These are phyloP conservation scores for cucumber (Cucumis sativus) DNA, from an alignment of 306 rosid species.

Conservation along the genomic window DNA sequence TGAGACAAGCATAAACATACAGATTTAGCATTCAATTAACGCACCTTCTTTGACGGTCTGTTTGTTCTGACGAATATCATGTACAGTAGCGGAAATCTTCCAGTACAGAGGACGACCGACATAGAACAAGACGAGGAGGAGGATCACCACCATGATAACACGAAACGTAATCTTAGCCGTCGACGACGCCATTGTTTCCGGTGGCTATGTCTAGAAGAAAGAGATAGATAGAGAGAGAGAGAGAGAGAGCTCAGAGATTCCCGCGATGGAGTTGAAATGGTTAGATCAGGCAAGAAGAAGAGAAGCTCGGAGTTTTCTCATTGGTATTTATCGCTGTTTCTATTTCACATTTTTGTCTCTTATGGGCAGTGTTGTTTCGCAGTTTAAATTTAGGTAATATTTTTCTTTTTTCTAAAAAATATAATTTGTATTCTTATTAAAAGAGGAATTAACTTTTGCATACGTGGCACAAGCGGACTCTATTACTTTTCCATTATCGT, in stretches of 20 bases:
- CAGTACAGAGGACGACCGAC: constrained; percentile 78
- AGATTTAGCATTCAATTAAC: neutral
- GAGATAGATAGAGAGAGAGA: neutral
- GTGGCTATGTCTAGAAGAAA: neutral
- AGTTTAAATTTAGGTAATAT: neutral
- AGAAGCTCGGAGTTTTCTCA: neutral
- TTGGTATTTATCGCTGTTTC: neutral
- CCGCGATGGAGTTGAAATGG: neutral
- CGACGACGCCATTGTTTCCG: constrained; percentile 40
- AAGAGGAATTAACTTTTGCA: too few species aligned
- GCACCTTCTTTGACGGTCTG: constrained; percentile 74
- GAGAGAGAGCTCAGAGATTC: constrained; percentile 2
- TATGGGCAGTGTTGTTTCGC: neutral
- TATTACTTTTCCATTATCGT: too few species aligned
- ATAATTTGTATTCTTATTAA: neutral
- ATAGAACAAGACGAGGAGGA: constrained; percentile 48
- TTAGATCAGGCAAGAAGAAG: neutral
- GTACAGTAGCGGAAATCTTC: constrained; percentile 74
- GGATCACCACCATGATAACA: constrained; percentile 9
- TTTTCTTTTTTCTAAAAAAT: neutral
- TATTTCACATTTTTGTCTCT: neutral
- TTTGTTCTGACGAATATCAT: constrained; percentile 66
- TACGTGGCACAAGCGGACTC: too few species aligned
- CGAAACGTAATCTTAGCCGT: constrained; percentile 48
- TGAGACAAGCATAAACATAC: neutral